Evolutionary conservation across 192 early-diverging fungal species (phyloP), one percentile per base, ranked within the genome.

Genomic region (Podochytrium sp.): DNA sequence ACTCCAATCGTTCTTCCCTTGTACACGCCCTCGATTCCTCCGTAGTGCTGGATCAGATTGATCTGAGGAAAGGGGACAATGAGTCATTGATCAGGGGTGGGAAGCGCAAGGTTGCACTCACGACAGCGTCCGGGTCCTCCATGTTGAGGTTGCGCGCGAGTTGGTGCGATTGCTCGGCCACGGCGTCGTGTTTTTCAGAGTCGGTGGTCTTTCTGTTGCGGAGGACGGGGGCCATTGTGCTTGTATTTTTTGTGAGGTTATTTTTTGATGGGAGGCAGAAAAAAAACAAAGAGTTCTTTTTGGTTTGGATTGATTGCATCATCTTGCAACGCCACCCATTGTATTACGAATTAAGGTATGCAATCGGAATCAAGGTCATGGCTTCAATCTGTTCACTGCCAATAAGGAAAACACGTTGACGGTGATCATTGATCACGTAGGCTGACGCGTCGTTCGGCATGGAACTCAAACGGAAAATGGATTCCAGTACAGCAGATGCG

Each of bases 1-100:
- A 76, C 65, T 5, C 56, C 66, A 49, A 76, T 39, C 5, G 61
- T 32, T 49, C 60, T 32, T 10, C 65, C 75, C 56, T 67, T 70
- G 52, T 32, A 40, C 20, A 68, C 75, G 32, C 39, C 34, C 0
- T 3, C 14, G 47, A 76, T 70, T 12, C 43, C 23, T 20, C 66
- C 75, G 30, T 57, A 76, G 47, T 76, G 64, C 56, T 70, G 53
- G 16, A 76, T 57, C 23, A 42, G 41, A 53, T 75, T 30, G 32
- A 75, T 63, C 74, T 75, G 41, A 20, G 51, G 40, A 58, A 34
- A 53, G 42, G 49, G 2, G 34, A 0, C 12, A 0, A 38, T 63
- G 35, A 58, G 34, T 14, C 14, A 39, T 23, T 60, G 5, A 38
- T 38, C 23, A 63, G 53, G 23, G 7, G 30, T 43, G 32, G 27